Conservation (phyloP, 352 stramenopile genomes). For the Chrysophaeum taylorii region DNA sequence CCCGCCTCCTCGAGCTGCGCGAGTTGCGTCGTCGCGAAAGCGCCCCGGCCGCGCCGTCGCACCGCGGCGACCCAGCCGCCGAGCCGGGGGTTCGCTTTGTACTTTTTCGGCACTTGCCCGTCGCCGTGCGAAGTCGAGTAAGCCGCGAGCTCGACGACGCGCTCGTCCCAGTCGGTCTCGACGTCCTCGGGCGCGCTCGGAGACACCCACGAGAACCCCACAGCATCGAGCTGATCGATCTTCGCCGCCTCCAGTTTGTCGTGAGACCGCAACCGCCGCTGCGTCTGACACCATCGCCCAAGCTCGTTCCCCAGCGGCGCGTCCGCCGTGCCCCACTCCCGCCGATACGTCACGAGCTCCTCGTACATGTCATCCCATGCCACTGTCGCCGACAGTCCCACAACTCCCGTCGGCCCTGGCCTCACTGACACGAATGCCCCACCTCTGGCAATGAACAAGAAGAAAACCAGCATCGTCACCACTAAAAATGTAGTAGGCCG, state of each 20-base stretch:
- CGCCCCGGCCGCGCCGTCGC: neutral
- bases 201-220: neutral
- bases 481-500: too few species aligned
- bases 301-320: neutral
- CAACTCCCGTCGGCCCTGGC: too few species aligned
- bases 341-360: neutral
- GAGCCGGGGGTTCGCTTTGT: neutral
- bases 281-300: neutral
- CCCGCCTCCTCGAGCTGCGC: neutral
- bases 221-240: neutral
- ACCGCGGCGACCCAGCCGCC: conserved; percentile 3
- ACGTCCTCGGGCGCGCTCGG: neutral
- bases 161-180: neutral
- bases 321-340: neutral
- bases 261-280: neutral
- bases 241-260: neutral
- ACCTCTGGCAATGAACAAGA: too few species aligned
- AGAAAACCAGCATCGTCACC: too few species aligned
- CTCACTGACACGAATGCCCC: too few species aligned
- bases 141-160: neutral
- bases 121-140: neutral
- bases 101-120: conserved; percentile 3
- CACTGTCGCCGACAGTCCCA: too few species aligned
- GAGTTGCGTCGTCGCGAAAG: neutral
- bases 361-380: neutral